Evolutionary conservation across 2,329 filamentous ascomycete species (phyloP), one percentile per base, ranked within the genome.

Genomic region (Sordariomycetes sp.): DNA sequence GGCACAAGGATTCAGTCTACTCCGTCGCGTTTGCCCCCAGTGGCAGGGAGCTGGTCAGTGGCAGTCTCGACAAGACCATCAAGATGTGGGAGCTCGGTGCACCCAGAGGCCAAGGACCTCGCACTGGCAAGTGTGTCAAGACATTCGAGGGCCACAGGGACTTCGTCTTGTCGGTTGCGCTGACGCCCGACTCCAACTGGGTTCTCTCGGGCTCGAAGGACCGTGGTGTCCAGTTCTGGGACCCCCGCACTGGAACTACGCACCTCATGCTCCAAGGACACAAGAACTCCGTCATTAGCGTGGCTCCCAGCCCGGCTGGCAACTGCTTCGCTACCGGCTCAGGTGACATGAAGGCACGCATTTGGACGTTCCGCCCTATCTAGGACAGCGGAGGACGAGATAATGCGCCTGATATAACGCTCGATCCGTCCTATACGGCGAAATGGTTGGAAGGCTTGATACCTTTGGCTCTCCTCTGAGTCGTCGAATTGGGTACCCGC

Each of bases 211-310:
- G 92, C 29, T 94, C 87, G 41, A 98, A 98, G 68, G 92, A 98
- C 54, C 78, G 92, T 33, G 90, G 92, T 32, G 92, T 98, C 16
- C 92, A 96, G 55, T 96, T 98, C 70, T 98, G 92, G 92, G 90
- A 98, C 53, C 90, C 92, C 15, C 75, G 82, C 49, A 95, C 87
- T 15, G 92, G 90, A 23, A 82, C 85, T 45, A 93, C 90, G 2
- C 90, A 96, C 63, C 82, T 98, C 56, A 96, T 96, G 92, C 74
- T 98, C 41, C 92, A 96, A 60, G 92, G 92, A 18, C 92, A 98
- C 58, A 96, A 96, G 72, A 96, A 96, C 63, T 94, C 86, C 9
- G 92, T 98, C 48, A 96, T 96, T 50, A 95, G 88, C 3, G 92
- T 98, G 34, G 90, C 92, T 2, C 92, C 92, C 16, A 94, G 87